A percentile compares a stretch with the other conserved stretches of the same genome.
Evolutionary conservation across 2,329 filamentous ascomycete genomes (phyloP).

Genomic region (Cadophora luteo-olivacea): DNA sequence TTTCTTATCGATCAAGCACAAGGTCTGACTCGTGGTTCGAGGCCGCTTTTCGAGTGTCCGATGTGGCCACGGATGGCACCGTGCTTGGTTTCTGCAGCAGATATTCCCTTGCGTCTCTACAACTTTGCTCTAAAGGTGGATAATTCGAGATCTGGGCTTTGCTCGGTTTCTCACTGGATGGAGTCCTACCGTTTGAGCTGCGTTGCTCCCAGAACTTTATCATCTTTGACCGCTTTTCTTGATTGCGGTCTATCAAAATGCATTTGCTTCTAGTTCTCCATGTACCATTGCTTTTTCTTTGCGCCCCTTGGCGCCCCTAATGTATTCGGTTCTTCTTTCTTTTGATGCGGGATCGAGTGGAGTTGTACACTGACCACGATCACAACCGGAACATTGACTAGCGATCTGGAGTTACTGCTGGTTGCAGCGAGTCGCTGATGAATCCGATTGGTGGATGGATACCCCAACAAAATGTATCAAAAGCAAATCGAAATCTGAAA

Average conservation of each 20-base stretch:
- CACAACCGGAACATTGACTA: background rate
- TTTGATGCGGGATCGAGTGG: background rate
- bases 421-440: background rate
- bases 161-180: background rate
- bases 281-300: background rate
- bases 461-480: constrained; percentile 10
- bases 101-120: constrained; percentile 10
- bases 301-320: background rate
- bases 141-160: background rate
- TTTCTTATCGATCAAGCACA: background rate
- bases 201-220: background rate
- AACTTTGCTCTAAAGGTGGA: constrained; percentile 8
- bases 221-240: background rate
- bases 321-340: constrained; percentile 10
- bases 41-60: background rate
- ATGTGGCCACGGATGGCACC: background rate
- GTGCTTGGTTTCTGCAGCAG: background rate
- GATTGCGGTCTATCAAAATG: background rate
- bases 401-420: background rate
- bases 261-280: background rate
- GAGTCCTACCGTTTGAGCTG: background rate
- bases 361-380: background rate
- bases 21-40: background rate
- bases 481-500: background rate
- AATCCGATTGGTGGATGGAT: background rate